Percentiles rank a stretch among this genome's conserved stretches.
Conservation (phyloP, 1,139 yeast genomes). For the Debaryomyces coudertii region DNA sequence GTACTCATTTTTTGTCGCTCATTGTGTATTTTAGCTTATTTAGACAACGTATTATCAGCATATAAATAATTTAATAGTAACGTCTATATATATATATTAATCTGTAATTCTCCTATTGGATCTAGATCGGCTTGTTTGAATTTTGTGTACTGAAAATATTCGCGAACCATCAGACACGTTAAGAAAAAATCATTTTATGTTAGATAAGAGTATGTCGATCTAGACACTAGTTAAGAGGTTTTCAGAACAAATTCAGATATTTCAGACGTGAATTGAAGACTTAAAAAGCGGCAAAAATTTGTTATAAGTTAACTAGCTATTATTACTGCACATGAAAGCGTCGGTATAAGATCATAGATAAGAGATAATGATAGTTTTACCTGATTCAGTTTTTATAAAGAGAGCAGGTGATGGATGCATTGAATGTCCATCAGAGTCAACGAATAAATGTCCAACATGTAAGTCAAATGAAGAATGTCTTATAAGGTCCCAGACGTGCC, state of each 20-base stretch:
- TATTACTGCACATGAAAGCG: neutral
- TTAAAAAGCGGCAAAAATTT: neutral
- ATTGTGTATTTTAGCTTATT: conserved; percentile 7
- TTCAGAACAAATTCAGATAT: neutral
- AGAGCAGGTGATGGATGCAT: conserved; percentile 47
- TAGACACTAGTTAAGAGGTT: neutral
- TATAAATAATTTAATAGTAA: conserved; percentile 1
- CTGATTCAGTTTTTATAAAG: neutral
- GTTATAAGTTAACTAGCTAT: neutral
- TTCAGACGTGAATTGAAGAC: neutral
- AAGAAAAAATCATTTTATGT: conserved; percentile 2
- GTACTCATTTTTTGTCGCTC: neutral
- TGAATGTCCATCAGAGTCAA: conserved; percentile 42
- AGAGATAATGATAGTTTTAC: conserved; percentile 1
- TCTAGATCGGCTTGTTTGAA: conserved; percentile 6
- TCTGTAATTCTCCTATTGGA: neutral
- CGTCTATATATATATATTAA: neutral
- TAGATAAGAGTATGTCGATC: conserved; percentile 6
- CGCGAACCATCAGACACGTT: conserved; percentile 2
- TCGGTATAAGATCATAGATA: neutral
- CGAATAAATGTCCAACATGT: conserved; percentile 57
- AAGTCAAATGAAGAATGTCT: conserved; percentile 53
- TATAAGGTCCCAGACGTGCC: conserved; percentile 56
- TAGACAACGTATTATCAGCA: conserved; percentile 7
- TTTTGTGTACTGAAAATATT: conserved; percentile 6